These are phyloP conservation scores for Citrullus amarus DNA, from an alignment of 306 rosid species.

Conservation along the genomic window DNA sequence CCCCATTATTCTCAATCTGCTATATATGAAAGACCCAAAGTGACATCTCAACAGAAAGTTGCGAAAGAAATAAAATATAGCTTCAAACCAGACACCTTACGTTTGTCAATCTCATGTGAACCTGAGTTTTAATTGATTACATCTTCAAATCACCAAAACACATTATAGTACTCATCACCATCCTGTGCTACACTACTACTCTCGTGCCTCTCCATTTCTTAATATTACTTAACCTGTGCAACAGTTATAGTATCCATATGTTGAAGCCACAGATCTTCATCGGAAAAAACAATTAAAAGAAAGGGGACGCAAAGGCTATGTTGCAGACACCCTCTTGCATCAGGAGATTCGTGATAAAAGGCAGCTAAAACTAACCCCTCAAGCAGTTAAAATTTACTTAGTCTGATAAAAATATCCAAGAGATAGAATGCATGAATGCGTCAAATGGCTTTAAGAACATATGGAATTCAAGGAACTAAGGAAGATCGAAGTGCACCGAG, in stretches of 20 bases:
- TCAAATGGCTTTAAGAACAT: background rate
- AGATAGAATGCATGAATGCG: background rate
- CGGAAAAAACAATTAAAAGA: background rate
- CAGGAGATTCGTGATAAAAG: constrained; percentile 57
- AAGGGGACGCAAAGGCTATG: constrained; percentile 55
- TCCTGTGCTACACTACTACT: constrained; percentile 59
- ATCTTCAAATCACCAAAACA: constrained; percentile 64
- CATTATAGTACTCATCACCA: constrained; percentile 63
- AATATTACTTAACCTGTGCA: constrained; percentile 84
- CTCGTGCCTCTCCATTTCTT: constrained; percentile 91
- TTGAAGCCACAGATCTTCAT: constrained; percentile 71
- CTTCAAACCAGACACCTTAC: constrained; percentile 48
- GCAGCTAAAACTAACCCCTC: constrained; percentile 44
- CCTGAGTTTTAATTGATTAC: background rate
- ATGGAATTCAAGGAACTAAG: background rate
- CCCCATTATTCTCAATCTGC: constrained; percentile 77
- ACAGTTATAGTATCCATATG: constrained; percentile 79
- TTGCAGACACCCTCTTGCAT: constrained; percentile 63
- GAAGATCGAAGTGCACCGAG: background rate
- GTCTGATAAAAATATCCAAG: background rate
- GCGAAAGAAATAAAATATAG: background rate
- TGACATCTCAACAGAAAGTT: constrained; percentile 3
- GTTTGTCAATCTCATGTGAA: constrained; percentile 80
- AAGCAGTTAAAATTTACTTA: constrained; percentile 19
- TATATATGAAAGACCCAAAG: constrained; percentile 8